Base-by-base conservation (phyloP, 495 filamentous ascomycete species). In the Neurospora sp. region DNA sequence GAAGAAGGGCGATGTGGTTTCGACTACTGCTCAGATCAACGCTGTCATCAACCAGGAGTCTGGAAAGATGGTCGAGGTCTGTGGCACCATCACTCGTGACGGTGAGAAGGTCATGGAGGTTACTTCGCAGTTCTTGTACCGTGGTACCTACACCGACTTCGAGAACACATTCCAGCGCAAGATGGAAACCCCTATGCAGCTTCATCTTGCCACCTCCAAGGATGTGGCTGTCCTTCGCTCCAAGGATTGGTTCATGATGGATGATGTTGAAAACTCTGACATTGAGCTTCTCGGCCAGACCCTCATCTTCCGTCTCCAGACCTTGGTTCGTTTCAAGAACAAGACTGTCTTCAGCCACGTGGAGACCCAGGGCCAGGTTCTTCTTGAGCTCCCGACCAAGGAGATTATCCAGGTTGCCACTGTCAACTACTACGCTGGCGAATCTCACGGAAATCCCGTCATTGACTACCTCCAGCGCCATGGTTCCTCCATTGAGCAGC, bases 61-160 rank as follows among this genome's bases (percentile, higher is more conserved):
- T 53, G 96, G 96, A 69, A 99, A 99, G 87, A 97, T 98, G 94
- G 96, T 99, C 9, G 96, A 98, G 82, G 94, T 99, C 27, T 97
- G 94, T 78, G 96, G 96, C 72, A 98, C 96, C 8, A 97, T 99
- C 77, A 91, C 89, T 70, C 89, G 96, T 27, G 89, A 96, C 53
- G 92, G 93, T 69, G 78, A 91, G 75, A 86, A 93, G n/a, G 93
- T 98, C 73, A 99, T 99, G 96, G 93, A 98, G 78, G 96, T 99
- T 18, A 97, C 93, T 16, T 97, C 94, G 69, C 96, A 98, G 81
- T 99, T 99, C 87, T 82, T 99, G 74, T 99, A 98, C 83, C 91
- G 96, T 38, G 96, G 96, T 47, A 87, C 87, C 16, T 99, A 99
- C 83, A 90, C 86, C 68, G 96, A 99, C 81, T 99, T 90, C 75